Base-by-base conservation (phyloP, 805 yeast species). In the Cyberlindnera americana region DNA sequence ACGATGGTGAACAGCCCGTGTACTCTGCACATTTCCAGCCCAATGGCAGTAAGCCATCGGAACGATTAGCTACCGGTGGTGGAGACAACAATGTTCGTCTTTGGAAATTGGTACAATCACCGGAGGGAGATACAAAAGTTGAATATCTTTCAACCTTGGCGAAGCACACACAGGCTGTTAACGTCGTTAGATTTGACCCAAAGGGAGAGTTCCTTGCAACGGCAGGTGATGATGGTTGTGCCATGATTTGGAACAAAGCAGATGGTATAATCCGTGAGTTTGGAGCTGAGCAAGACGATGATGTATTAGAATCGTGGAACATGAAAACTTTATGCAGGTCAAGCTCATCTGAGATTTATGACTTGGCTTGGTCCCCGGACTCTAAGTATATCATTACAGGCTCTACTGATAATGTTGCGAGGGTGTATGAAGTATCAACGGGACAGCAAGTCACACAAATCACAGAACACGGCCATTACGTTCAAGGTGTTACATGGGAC, bases 401-500 rank as follows among this genome's bases (percentile, higher is more conserved):
- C 1, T 81, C 95, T 13, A 88, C 91, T 87, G 98, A 93, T 62
- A 87, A 88, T 53, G 70, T 78, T 7, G 75, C 89, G 10, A 68
- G 95, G 33, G 70, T 91, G 0, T 87, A 80, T 53, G 72, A 73
- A 46, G 76, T 74, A 5, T 53, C 59, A 1, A 70, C 70, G 2
- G 93, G 91, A 0, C 65, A 67, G 22, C 73, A 78, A 49, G 66
- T 83, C 1, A 60, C 68, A 19, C 82, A 78, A 49, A 67, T 81
- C 44, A 76, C 77, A 6, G 87, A 84, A 42, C 98, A 93, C 61
- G 67, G 69, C 33, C 96, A 90, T 60, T 91, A 87, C 52, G 95
- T 93, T 3, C 99, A 93, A 62, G 99, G 99, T 3, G 91, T 93
- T 5, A 70, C 83, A 0, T 93, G 98, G 98, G 99, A 93, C 59